Conservation (phyloP, 139 green algal genomes). For the Tetradesmus obliquus region DNA sequence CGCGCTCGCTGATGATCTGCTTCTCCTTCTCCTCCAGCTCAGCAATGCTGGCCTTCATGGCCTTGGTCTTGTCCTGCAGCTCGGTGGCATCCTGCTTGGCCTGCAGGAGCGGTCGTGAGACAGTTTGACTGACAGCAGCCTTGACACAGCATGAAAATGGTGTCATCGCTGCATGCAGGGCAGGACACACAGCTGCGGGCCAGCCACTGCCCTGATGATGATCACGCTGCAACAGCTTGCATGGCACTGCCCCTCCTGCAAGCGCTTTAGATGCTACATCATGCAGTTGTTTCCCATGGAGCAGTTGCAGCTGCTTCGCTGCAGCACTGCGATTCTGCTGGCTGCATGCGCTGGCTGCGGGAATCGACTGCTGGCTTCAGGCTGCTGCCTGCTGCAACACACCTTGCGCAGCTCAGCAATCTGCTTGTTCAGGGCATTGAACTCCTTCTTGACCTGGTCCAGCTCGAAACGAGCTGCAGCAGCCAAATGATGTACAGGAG, state of each 20-base stretch:
- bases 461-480: conserved; percentile 79
- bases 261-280: not conserved
- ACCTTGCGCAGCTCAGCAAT: conserved; percentile 86
- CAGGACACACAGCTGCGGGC: not conserved
- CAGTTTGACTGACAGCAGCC: no score
- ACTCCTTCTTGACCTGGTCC: conserved; percentile 91
- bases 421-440: conserved; percentile 95
- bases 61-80: conserved; percentile 89
- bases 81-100: conserved; percentile 87
- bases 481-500: not conserved
- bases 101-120: conserved; percentile 59
- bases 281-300: not conserved
- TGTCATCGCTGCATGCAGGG: not conserved
- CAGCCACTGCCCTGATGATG: no score
- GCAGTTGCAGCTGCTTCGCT: not conserved
- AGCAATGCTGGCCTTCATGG: conserved; percentile 82
- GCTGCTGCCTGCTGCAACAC: not conserved
- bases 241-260: no score
- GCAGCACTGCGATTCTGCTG: not conserved
- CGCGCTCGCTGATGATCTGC: conserved; percentile 69
- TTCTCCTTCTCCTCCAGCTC: conserved; percentile 80
- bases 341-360: not conserved
- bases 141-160: not conserved
- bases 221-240: no score
- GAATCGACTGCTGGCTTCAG: not conserved